Conservation (phyloP, 2,329 filamentous ascomycete genomes). For the Ophiostoma montium region DNA sequence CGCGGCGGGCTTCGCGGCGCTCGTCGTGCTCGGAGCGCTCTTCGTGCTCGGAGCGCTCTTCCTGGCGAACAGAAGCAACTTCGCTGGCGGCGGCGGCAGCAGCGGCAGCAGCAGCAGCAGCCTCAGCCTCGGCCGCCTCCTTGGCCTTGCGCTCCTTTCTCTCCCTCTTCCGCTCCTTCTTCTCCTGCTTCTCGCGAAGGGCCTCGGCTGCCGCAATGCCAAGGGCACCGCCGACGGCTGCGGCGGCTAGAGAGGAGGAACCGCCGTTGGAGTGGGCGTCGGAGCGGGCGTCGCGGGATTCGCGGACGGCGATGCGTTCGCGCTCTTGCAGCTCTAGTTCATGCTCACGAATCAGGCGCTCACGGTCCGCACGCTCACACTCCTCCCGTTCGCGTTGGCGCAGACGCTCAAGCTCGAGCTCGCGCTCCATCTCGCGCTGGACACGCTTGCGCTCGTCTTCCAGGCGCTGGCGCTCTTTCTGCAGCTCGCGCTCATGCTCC, state of each 20-base stretch:
- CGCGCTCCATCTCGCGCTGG: not conserved
- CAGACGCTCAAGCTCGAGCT: not conserved
- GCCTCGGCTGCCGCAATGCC: not conserved
- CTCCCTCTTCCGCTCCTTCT: constrained; percentile 3
- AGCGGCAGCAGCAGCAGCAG: too few relatives aligned
- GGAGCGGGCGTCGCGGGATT: not conserved
- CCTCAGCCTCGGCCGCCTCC: constrained; percentile 14
- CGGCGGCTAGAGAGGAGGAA: not conserved
- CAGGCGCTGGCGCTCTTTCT: constrained; percentile 17
- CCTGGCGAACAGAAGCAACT: not conserved
- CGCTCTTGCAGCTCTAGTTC: not conserved
- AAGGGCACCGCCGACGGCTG: constrained; percentile 3
- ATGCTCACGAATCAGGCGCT: too few relatives aligned
- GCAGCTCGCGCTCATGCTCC: constrained; percentile 3
- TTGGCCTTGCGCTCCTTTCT: not conserved
- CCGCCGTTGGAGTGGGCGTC: not conserved
- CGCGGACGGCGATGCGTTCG: not conserved
- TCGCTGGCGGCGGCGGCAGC: constrained; percentile 10
- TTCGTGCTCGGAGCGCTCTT: not conserved
- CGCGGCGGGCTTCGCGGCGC: not conserved
- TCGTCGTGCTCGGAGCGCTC: not conserved
- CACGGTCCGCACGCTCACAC: constrained; percentile 8
- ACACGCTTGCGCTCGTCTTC: not conserved
- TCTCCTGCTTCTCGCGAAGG: not conserved
- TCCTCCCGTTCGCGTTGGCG: constrained; percentile 12